Conservation (phyloP, 148 eudicot genomes). For the Heliamphora exappendiculata region DNA sequence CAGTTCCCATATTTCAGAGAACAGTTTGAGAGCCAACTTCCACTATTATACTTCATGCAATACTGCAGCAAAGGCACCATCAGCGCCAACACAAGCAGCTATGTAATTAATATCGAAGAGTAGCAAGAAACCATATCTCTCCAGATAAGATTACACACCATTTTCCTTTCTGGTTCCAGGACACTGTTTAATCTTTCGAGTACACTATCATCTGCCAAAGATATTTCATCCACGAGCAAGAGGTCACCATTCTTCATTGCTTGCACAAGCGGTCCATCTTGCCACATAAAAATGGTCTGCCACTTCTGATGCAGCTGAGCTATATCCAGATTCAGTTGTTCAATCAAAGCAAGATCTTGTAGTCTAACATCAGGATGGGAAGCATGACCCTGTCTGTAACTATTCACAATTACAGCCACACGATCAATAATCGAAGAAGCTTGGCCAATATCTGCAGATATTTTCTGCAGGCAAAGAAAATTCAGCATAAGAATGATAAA, state of each 20-base stretch:
- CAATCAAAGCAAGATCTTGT: constrained; percentile 43
- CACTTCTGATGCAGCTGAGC: constrained; percentile 64
- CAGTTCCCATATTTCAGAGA: not conserved
- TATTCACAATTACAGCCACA: constrained; percentile 39
- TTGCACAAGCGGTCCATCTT: constrained; percentile 91
- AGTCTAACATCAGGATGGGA: constrained; percentile 35
- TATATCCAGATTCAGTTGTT: constrained; percentile 32
- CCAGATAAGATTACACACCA: constrained; percentile 41
- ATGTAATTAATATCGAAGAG: not conserved
- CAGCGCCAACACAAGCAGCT: constrained; percentile 2
- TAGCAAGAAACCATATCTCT: not conserved
- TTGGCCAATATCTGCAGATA: constrained; percentile 62
- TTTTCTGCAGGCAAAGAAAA: constrained; percentile 35
- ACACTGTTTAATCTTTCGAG: constrained; percentile 96
- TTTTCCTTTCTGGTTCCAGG: constrained; percentile 91
- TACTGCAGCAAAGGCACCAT: not conserved
- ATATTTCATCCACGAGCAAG: constrained; percentile 93
- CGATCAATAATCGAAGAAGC: constrained; percentile 54
- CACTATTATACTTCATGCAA: not conserved
- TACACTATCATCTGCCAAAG: constrained; percentile 97
- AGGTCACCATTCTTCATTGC: constrained; percentile 90
- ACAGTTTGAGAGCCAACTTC: not conserved
- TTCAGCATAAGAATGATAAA: not conserved
- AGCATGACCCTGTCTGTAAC: constrained; percentile 37
- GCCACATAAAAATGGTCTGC: constrained; percentile 88